These are phyloP conservation scores for Leccinum fuscescens DNA, from an alignment of 1,284 basidiomycete species.

Conservation along the genomic window DNA sequence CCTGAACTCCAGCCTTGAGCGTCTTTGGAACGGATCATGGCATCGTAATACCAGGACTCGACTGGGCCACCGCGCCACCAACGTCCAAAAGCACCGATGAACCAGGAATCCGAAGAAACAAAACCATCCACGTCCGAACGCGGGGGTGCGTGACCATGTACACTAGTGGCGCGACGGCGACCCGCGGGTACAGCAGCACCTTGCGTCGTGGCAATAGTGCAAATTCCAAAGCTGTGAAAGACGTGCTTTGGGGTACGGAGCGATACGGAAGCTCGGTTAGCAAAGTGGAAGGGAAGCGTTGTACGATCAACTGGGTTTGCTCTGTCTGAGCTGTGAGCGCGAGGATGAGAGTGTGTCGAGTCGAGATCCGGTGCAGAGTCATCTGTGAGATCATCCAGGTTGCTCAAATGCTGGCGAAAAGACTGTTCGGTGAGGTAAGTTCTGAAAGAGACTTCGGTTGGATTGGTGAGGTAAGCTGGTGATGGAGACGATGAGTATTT, in stretches of 20 bases:
- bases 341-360: conserved; percentile 34
- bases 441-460: conserved; percentile 88
- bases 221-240: conserved; percentile 80
- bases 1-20: conserved; percentile 74
- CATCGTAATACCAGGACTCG: conserved; percentile 68
- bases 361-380: conserved; percentile 41
- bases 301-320: conserved; percentile 25
- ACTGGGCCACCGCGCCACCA: conserved; percentile 82
- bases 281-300: conserved; percentile 74
- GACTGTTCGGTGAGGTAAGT: conserved; percentile 94
- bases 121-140: conserved; percentile 40
- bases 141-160: conserved; percentile 27
- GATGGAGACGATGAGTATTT: conserved; percentile 15
- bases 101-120: conserved; percentile 75
- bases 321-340: conserved; percentile 30
- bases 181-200: conserved; percentile 28
- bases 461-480: conserved; percentile 90
- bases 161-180: conserved; percentile 17
- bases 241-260: conserved; percentile 91
- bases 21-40: conserved; percentile 61
- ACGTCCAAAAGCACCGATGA: conserved; percentile 81
- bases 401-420: conserved; percentile 89
- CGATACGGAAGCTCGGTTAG: conserved; percentile 87
- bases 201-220: conserved; percentile 68
- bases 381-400: conserved; percentile 71